phyloP scores from a whole-genome alignment of 306 rosid species.

The Rosa rugosa region DNA sequence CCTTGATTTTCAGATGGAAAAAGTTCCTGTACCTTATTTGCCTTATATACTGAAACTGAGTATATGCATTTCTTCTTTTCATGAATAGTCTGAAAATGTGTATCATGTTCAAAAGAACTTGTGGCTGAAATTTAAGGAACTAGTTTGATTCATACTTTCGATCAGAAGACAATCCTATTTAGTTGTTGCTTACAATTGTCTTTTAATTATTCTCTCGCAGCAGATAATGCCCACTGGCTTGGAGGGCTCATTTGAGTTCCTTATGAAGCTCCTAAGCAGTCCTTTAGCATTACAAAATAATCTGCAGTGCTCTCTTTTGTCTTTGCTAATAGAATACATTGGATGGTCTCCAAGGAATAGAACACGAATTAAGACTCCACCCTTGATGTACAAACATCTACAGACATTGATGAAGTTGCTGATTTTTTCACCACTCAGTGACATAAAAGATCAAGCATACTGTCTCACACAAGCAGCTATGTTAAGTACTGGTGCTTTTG shows the following conservation, averaged over 20 bases:
- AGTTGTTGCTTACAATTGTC: slow-evolving; percentile 18
- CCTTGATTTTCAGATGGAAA: background rate
- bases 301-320: slow-evolving; percentile 68
- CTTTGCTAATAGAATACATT: slow-evolving; percentile 68
- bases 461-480: slow-evolving; percentile 72
- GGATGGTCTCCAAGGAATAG: slow-evolving; percentile 60
- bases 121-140: slow-evolving; percentile 3
- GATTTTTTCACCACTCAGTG: slow-evolving; percentile 53
- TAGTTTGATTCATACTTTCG: slow-evolving; percentile 5
- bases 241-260: slow-evolving; percentile 80
- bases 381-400: slow-evolving; percentile 78
- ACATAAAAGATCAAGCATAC: slow-evolving; percentile 56
- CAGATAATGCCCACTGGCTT: slow-evolving; percentile 48
- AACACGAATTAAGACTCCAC: slow-evolving; percentile 62
- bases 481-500: slow-evolving; percentile 91
- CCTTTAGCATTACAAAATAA: slow-evolving; percentile 53
- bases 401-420: slow-evolving; percentile 65
- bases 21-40: background rate
- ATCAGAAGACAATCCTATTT: slow-evolving; percentile 2
- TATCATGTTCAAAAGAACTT: background rate
- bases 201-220: slow-evolving; percentile 49
- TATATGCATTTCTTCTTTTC: background rate
- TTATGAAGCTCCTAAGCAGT: slow-evolving; percentile 56
- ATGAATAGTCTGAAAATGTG: background rate
- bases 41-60: background rate